These are phyloP conservation scores for Termitomyces sp. DNA, from an alignment of 768 basidiomycete species.

Conservation along the genomic window DNA sequence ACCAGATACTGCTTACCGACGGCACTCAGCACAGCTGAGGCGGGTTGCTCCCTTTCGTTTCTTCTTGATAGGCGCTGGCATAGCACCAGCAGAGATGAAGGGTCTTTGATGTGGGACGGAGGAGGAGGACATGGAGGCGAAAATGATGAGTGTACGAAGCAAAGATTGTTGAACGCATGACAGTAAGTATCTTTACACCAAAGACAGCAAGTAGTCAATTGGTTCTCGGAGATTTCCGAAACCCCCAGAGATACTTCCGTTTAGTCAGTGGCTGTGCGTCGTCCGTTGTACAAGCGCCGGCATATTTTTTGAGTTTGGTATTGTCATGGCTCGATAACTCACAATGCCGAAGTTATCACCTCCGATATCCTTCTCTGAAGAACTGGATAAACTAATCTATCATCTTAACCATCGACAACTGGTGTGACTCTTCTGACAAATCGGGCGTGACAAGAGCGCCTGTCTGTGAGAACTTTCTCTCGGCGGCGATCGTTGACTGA, in stretches of 20 bases:
- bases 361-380: background rate
- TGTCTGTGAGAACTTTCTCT: constrained; percentile 1
- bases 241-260: constrained; percentile 15
- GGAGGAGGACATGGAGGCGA: constrained; percentile 28
- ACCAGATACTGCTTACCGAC: constrained; percentile 40
- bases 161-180: constrained; percentile 5
- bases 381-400: background rate
- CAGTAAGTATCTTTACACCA: background rate
- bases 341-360: background rate
- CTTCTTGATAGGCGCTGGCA: constrained; percentile 40
- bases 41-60: constrained; percentile 69
- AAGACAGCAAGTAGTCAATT: constrained; percentile 10
- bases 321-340: background rate
- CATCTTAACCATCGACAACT: background rate
- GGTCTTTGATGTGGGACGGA: constrained; percentile 25
- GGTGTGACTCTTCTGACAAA: constrained; percentile 7
- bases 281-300: background rate
- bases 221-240: constrained; percentile 15
- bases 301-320: background rate
- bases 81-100: constrained; percentile 14
- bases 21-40: constrained; percentile 75
- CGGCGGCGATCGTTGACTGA: constrained; percentile 3
- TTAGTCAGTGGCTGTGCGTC: constrained; percentile 10
- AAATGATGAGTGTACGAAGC: constrained; percentile 18
- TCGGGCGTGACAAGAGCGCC: background rate